Evolutionary conservation across 306 rosid species (phyloP).

Genomic region (Heteromeles arbutifolia): DNA sequence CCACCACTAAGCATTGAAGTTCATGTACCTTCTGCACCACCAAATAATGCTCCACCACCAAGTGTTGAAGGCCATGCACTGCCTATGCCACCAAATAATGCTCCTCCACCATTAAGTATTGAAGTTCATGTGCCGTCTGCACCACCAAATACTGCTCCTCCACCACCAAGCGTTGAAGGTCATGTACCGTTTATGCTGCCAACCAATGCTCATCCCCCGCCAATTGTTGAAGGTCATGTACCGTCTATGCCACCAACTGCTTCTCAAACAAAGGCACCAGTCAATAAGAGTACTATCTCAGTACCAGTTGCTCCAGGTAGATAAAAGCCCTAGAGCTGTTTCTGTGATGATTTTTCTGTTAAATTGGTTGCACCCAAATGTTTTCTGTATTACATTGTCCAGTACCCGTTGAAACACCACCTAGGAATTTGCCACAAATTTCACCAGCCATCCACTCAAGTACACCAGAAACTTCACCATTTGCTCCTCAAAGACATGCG

Average conservation of each 20-base stretch:
- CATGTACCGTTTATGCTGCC: conserved; percentile 30
- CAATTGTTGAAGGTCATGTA: conserved; percentile 29
- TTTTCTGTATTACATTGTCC: conserved; percentile 13
- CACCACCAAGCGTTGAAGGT: conserved; percentile 18
- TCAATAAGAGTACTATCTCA: conserved; percentile 14
- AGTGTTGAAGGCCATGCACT: conserved; percentile 28
- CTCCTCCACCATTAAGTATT: conserved; percentile 35
- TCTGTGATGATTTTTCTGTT: conserved; percentile 15
- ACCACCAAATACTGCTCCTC: conserved; percentile 25
- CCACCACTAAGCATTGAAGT: too few species aligned
- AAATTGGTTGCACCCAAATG: conserved; percentile 7
- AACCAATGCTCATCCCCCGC: conserved; percentile 30
- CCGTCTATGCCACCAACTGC: conserved; percentile 20
- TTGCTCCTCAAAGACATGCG: conserved; percentile 29
- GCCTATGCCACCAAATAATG: conserved; percentile 34
- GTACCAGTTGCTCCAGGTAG: conserved; percentile 51
- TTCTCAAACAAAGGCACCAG: conserved; percentile 18
- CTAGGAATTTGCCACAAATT: conserved; percentile 32
- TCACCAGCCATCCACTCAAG: conserved; percentile 47
- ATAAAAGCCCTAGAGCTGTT: neutral
- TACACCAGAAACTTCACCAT: conserved; percentile 40
- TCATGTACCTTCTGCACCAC: conserved; percentile 16
- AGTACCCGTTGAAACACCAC: conserved; percentile 41
- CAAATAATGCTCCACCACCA: conserved; percentile 33
- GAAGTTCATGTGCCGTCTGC: conserved; percentile 33